Base-by-base conservation (phyloP, 2,329 filamentous ascomycete species). In the Alternaria sp. region DNA sequence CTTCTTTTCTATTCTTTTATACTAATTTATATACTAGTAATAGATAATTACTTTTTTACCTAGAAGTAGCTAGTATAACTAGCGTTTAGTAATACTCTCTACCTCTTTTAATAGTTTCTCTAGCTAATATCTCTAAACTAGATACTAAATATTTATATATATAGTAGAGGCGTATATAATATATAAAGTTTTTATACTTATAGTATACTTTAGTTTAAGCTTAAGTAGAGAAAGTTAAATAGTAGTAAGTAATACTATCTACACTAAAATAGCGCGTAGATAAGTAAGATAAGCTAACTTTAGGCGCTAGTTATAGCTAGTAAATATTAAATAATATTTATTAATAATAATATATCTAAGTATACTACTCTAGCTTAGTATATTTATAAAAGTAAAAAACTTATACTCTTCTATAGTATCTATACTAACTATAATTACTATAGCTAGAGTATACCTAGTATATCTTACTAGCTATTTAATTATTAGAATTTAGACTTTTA, bases 241-340 rank as follows among this genome's bases (percentile, higher is more conserved):
- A 30, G 60, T 64, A 18, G 51, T 72, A 1, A 70, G 25, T 25
- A 70, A 21, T 20, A 68, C 28, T 10, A 70, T 68, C 11, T 12
- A 30, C 55, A 63, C 20, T 7, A 12, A 11, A 71, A 54, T 23
- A 69, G 41, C 14, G 10, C 44, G 55, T n/a, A 73, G 41, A 15
- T 60, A 65, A 55, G 59, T 56, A 7, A 73, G 11, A 25, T 47
- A 18, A 12, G 46, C 23, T 14, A 71, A 58, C 50, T 68, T 71
- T 28, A 23, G 47, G 33, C 46, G 53, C 66, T 28, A 73, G 65
- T 67, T n/a, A 28, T 28, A 53, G 26, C 26, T 28, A 28, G 26
- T 70, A 41, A 72, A 66, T 2, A 57, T 45, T 5, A 73, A 55
- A 69, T 72, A 43, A 68, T 62, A 67, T 67, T 73, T 53, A 41